A percentile compares a stretch with the other conserved stretches of the same genome.
phyloP scores from a whole-genome alignment of 441 rosid genomes.

The Arabidopsis lyrata region DNA sequence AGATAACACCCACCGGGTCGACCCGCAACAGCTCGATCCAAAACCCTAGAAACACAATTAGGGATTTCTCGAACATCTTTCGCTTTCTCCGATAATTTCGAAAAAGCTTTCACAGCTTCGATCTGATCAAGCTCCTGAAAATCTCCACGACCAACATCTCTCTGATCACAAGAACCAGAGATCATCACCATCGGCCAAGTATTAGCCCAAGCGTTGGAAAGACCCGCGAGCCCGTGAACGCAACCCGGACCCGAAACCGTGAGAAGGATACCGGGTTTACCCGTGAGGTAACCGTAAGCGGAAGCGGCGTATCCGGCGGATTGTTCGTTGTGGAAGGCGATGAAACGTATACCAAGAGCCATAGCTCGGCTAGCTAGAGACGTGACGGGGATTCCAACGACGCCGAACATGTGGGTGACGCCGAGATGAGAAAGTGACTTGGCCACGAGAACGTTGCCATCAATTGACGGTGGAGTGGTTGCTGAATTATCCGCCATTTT shows the following conservation, averaged over 20 bases:
- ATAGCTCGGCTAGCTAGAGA: conserved; percentile 85
- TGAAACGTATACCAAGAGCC: conserved; percentile 79
- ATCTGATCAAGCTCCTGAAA: conserved; percentile 95
- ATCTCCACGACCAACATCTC: conserved; percentile 78
- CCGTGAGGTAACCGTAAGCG: conserved; percentile 90
- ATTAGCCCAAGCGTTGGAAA: conserved; percentile 87
- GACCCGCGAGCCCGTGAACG: conserved; percentile 91
- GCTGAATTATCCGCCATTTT: conserved; percentile 41
- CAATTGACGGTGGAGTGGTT: conserved; percentile 50
- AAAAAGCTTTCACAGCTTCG: conserved; percentile 78
- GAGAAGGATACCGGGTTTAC: conserved; percentile 80
- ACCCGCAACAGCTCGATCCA: conserved; percentile 65
- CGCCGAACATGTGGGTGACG: conserved; percentile 89
- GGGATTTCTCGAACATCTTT: conserved; percentile 72
- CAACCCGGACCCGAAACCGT: conserved; percentile 97
- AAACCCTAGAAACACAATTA: conserved; percentile 70
- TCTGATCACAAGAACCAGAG: conserved; percentile 92
- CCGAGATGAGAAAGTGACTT: conserved; percentile 74
- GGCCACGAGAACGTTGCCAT: conserved; percentile 77
- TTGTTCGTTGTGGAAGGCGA: conserved; percentile 98
- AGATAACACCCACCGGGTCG: conserved; percentile 93
- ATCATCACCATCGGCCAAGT: conserved; percentile 92
- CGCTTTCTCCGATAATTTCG: conserved; percentile 72
- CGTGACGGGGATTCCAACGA: conserved; percentile 96
- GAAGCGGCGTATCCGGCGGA: conserved; percentile 98